These are phyloP conservation scores for Morella rubra DNA, from an alignment of 306 rosid genomes.

Conservation along the genomic window DNA sequence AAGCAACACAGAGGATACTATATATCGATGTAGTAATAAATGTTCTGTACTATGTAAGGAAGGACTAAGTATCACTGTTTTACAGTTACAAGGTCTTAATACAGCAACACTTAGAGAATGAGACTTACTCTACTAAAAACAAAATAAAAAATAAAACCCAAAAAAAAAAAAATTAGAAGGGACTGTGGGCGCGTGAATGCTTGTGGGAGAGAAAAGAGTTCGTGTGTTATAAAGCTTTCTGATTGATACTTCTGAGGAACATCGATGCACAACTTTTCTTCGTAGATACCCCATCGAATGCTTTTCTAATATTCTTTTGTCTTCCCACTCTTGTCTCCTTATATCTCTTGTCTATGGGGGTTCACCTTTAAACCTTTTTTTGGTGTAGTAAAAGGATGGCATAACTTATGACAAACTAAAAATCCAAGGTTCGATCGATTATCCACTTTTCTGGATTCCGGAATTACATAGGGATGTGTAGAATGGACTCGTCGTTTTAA, in stretches of 20 bases:
- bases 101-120: constrained; percentile 47
- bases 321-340: constrained; percentile 37
- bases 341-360: constrained; percentile 34
- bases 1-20: constrained; percentile 21
- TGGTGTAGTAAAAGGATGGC: constrained; percentile 29
- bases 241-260: constrained; percentile 50
- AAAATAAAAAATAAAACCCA: no score
- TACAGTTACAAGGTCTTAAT: constrained; percentile 80
- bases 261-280: constrained; percentile 34
- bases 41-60: constrained; percentile 34
- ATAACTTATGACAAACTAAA: constrained; percentile 30
- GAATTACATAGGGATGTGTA: constrained; percentile 27
- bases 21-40: constrained; percentile 39
- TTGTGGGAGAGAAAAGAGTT: constrained; percentile 9
- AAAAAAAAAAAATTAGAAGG: not conserved
- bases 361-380: constrained; percentile 27
- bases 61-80: constrained; percentile 47
- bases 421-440: constrained; percentile 37
- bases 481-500: constrained; percentile 48
- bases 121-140: constrained; percentile 21
- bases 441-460: constrained; percentile 34
- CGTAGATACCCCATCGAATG: constrained; percentile 34
- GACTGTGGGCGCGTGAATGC: constrained; percentile 13
- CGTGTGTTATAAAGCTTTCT: constrained; percentile 30
- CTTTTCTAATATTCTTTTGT: constrained; percentile 36